Percentiles rank a stretch among this genome's conserved stretches.
phyloP scores from a whole-genome alignment of 371 early-diverging fungal genomes.

The Polyrhizophydium stewartii region DNA sequence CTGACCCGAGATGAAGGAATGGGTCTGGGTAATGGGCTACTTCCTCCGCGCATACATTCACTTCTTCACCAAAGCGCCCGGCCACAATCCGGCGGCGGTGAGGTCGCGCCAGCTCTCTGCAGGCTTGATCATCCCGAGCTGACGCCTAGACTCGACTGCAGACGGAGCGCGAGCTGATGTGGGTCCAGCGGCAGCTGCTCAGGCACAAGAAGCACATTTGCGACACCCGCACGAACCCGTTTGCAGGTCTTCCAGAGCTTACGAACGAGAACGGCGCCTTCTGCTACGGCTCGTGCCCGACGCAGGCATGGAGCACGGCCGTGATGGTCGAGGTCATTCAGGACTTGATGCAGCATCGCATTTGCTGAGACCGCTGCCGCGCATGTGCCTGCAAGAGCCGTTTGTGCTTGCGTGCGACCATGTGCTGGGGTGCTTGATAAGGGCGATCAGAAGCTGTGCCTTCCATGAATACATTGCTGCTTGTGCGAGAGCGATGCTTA shows the following conservation, averaged over 20 bases:
- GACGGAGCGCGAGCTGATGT: background rate
- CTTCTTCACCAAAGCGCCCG: conserved; percentile 46
- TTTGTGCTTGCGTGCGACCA: too few relatives aligned
- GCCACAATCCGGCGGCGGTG: conserved; percentile 20
- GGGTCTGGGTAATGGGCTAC: conserved; percentile 92
- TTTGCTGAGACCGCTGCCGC: too few relatives aligned
- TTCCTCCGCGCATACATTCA: conserved; percentile 80
- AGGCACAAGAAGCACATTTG: conserved; percentile 68
- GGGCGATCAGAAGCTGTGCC: too few relatives aligned
- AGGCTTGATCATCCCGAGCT: too few relatives aligned
- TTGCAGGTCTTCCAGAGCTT: conserved; percentile 91
- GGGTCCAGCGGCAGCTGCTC: conserved; percentile 48
- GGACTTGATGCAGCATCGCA: conserved; percentile 17
- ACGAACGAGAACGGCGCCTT: conserved; percentile 82
- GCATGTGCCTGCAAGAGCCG: too few relatives aligned
- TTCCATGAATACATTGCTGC: too few relatives aligned
- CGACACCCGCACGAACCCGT: conserved; percentile 50
- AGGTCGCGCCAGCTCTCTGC: too few relatives aligned
- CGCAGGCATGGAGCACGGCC: conserved; percentile 94
- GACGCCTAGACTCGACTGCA: too few relatives aligned
- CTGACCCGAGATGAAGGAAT: conserved; percentile 58
- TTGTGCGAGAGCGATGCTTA: too few relatives aligned
- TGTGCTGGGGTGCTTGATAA: too few relatives aligned
- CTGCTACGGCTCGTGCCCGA: conserved; percentile 82
- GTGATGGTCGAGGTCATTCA: conserved; percentile 60